A percentile compares a stretch with the other conserved stretches of the same genome.
These are phyloP conservation scores for Xanthoconium separans DNA, from an alignment of 1,284 basidiomycete species.

Conservation along the genomic window DNA sequence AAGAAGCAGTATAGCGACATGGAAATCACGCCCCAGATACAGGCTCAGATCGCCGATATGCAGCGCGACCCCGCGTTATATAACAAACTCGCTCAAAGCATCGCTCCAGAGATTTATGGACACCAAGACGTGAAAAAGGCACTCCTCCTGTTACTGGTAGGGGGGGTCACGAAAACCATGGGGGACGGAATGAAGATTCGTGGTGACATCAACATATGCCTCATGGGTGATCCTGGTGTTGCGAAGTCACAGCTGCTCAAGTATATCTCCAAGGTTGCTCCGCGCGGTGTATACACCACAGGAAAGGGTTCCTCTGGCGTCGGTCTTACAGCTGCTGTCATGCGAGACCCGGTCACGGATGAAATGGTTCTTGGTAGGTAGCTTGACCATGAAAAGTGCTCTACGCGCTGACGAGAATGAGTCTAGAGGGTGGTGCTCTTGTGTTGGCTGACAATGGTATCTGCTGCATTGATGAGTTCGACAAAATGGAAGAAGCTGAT, in stretches of 20 bases:
- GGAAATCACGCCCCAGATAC: slow-evolving; percentile 88
- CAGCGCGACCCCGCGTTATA: slow-evolving; percentile 81
- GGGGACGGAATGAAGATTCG: slow-evolving; percentile 99
- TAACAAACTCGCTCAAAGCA: slow-evolving; percentile 80
- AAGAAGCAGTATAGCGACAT: slow-evolving; percentile 98
- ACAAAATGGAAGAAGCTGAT: slow-evolving; percentile 99
- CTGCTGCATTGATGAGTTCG: slow-evolving; percentile 99
- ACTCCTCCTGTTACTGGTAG: slow-evolving; percentile 89
- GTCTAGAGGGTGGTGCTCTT: slow-evolving; percentile 94
- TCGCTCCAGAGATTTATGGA: slow-evolving; percentile 98
- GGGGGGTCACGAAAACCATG: slow-evolving; percentile 93
- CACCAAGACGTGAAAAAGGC: slow-evolving; percentile 99
- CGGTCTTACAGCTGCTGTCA: slow-evolving; percentile 97
- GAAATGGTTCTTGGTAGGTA: slow-evolving; percentile 96
- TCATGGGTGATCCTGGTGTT: slow-evolving; percentile 99
- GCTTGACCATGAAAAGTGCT: not conserved
- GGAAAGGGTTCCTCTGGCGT: slow-evolving; percentile 98
- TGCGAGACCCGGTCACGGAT: slow-evolving; percentile 99
- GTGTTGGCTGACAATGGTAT: slow-evolving; percentile 99
- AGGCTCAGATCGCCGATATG: slow-evolving; percentile 69
- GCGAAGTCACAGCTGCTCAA: slow-evolving; percentile 98
- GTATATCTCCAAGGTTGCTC: slow-evolving; percentile 98
- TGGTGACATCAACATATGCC: slow-evolving; percentile 95
- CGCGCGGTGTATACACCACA: slow-evolving; percentile 96
- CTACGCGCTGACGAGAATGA: slow-evolving; percentile 7